Base-by-base conservation (phyloP, 176 grass and related monocot genomes). In the Oryza brachyantha region DNA sequence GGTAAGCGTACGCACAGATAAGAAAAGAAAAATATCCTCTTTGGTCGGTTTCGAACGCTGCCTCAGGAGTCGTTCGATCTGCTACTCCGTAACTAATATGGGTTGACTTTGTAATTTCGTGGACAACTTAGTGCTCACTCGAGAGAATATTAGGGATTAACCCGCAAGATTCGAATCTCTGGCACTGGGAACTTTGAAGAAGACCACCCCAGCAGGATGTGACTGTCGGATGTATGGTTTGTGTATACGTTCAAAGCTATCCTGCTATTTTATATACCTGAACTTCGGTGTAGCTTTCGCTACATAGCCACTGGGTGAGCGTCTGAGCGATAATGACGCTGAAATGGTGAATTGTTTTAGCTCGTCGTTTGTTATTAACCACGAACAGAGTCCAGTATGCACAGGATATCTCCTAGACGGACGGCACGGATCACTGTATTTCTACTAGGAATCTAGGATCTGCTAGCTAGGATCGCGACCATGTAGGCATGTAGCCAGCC, bases 191-290 rank as follows among this genome's bases (percentile, higher is more conserved):
- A 25, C 61, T 55, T 11, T 38, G 72, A 76, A 73, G 31, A 79
- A 46, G 68, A 66, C 74, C 45, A 14, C 11, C 22, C 74, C 45
- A 14, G 16, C 22, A 7, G 2, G 40, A 19, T 21, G 4, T 17
- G 14, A 21, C 48, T 46, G 78, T 40, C 24, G 3, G 31, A 10
- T 46, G 21, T 3, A 57, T 22, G 50, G 22, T 54, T 52, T 26
- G 1, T 42, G 28, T 70, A 16, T 61, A 2, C 38, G 67, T 83
- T 76, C 67, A 83, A 60, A 83, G 46, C 43, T 72, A 55, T 58
- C 26, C 13, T 66, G 73, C 70, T 11, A 3, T 87, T 78, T 67
- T 61, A 7, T 67, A 79, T 29, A 43, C 8, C 2, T 59, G 16
- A 60, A 76, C 14, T 32, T 61, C 72, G 9, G 54, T 10, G 72